Base-by-base conservation (phyloP, 192 early-diverging fungal species). In the Coemansia biformis region DNA sequence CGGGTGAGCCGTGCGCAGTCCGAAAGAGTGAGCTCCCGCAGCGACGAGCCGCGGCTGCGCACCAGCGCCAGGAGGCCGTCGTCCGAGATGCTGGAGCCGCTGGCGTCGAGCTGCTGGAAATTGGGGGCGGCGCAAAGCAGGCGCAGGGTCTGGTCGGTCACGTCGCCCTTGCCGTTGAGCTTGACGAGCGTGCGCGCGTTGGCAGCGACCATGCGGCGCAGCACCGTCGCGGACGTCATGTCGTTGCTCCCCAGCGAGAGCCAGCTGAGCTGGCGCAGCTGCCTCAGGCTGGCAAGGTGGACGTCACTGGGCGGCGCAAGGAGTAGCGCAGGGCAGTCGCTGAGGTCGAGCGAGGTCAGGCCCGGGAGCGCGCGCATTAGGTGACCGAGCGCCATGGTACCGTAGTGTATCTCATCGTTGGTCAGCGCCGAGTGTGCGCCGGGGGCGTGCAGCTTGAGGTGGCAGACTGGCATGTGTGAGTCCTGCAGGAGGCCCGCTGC, bases 181-280 rank as follows among this genome's bases (percentile, higher is more conserved):
- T 49, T 30, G 18, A 38, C 44, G 22, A 75, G 47, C 14, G 63
- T 48, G 33, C 49, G 45, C 8, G 31, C 37, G 50, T 63, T 75
- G 46, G 54, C 43, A 21, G 17, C 37, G 26, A 63, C 56, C 28
- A 75, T 32, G 19, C 31, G 41, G 24, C 23, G 14, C 16, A 75
- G 59, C 29, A 49, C 51, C 10, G 55, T 46, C 1, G 71, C 64
- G 12, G 71, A 75, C 9, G 60, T 57, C 71, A 62, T 51, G 47
- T 75, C 71, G 36, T 75, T 75, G 51, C 63, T 37, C 13, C 71
- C 71, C 16, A 75, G 43, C 13, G 59, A 39, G 34, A 75, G 62
- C 71, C 71, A 75, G 13, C 33, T 51, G 24, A 75, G 50, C 11
- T 36, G 43, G 31, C 46, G 59, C 38, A 75, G 59, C 38, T 34